Conservation (phyloP, 768 basidiomycete species). For the Coprinellus micaceus region DNA sequence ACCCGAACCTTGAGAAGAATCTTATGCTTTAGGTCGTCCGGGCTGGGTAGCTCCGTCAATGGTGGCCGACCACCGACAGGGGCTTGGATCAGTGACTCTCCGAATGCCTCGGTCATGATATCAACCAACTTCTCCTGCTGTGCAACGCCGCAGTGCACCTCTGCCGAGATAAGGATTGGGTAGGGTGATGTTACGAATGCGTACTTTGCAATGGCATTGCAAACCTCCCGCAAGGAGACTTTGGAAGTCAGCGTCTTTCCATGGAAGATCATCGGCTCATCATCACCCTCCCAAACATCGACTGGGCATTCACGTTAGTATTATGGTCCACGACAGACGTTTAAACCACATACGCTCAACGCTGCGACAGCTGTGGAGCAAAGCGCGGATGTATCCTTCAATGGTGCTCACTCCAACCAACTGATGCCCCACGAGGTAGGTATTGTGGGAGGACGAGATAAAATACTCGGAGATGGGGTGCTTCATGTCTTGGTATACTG, state of each 20-base stretch:
- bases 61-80: slow-evolving; percentile 41
- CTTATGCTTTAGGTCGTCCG: slow-evolving; percentile 71
- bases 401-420: slow-evolving; percentile 85
- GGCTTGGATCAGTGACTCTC: slow-evolving; percentile 37
- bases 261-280: slow-evolving; percentile 83
- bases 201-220: slow-evolving; percentile 81
- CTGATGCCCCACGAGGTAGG: slow-evolving; percentile 84
- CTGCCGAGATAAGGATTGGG: slow-evolving; percentile 89
- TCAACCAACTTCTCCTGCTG: slow-evolving; percentile 79
- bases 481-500: slow-evolving; percentile 82
- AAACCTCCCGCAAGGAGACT: slow-evolving; percentile 75
- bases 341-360: slow-evolving; percentile 70
- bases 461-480: slow-evolving; percentile 84
- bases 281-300: slow-evolving; percentile 88
- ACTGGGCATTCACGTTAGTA: slow-evolving; percentile 44
- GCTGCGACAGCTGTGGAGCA: slow-evolving; percentile 87
- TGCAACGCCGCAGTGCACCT: slow-evolving; percentile 76
- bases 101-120: slow-evolving; percentile 61
- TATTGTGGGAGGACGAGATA: slow-evolving; percentile 89
- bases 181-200: slow-evolving; percentile 89
- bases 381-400: slow-evolving; percentile 89
- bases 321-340: background rate
- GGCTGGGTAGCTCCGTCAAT: slow-evolving; percentile 71
- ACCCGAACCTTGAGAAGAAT: slow-evolving; percentile 77
- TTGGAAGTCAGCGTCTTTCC: slow-evolving; percentile 86